phyloP scores from a whole-genome alignment of 2,329 filamentous ascomycete genomes.

The Colletotrichum falcatum region DNA sequence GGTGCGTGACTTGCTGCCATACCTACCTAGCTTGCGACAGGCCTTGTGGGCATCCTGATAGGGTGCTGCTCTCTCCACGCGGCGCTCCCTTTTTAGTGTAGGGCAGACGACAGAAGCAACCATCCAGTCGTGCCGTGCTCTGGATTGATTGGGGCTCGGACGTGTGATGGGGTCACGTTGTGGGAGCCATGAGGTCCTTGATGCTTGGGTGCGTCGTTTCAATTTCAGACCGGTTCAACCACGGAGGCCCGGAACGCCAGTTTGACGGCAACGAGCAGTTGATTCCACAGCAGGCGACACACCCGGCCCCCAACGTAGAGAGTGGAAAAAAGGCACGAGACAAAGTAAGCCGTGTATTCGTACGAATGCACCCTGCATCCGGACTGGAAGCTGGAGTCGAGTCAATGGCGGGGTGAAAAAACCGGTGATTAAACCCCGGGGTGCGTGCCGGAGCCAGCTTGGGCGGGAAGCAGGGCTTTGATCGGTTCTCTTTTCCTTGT shows the following conservation, averaged over 20 bases:
- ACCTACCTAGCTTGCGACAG: not conserved
- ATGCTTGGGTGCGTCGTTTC: constrained; percentile 24
- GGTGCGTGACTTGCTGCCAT: constrained; percentile 20
- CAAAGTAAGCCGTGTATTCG: not conserved
- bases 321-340: not conserved
- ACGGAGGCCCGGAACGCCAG: not conserved
- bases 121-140: constrained; percentile 20
- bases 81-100: constrained; percentile 7
- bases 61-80: constrained; percentile 6
- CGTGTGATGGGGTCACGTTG: constrained; percentile 15
- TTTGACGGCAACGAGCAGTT: constrained; percentile 10
- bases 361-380: too few relatives aligned
- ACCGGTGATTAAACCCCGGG: not conserved
- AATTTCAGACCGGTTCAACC: constrained; percentile 28
- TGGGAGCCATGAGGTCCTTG: constrained; percentile 21
- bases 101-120: not conserved
- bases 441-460: constrained; percentile 6
- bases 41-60: constrained; percentile 17
- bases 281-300: not conserved
- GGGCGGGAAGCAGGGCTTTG: constrained; percentile 21
- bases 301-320: not conserved
- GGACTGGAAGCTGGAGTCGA: not conserved
- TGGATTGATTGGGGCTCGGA: constrained; percentile 37
- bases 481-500: constrained; percentile 1
- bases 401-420: not conserved